Percentiles rank a stretch among this genome's conserved stretches.
Evolutionary conservation across 2,329 filamentous ascomycete genomes (phyloP).

Genomic region (Microsporum canis): DNA sequence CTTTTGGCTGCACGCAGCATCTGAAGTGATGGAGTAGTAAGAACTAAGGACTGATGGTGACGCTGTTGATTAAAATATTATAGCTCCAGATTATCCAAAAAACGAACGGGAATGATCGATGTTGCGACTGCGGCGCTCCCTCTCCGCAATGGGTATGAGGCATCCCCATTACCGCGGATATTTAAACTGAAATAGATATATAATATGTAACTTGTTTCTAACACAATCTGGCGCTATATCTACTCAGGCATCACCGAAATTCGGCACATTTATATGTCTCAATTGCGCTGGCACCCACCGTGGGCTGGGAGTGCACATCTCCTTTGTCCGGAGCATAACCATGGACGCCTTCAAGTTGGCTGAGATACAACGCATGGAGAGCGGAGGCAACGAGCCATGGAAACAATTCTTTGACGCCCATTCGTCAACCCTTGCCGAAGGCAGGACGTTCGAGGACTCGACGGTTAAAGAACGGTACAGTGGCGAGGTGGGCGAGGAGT

Average conservation of each 20-base stretch:
- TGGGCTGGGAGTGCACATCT: constrained; percentile 92
- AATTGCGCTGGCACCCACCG: constrained; percentile 91
- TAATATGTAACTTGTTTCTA: neutral
- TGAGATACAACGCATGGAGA: constrained; percentile 88
- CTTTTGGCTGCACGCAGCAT: neutral
- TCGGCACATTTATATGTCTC: constrained; percentile 97
- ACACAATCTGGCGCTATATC: constrained; percentile 2
- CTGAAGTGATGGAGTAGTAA: neutral
- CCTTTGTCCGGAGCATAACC: constrained; percentile 91
- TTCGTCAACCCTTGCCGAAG: constrained; percentile 53
- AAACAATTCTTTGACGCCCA: constrained; percentile 73
- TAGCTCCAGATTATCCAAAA: constrained; percentile 88
- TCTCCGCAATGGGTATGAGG: constrained; percentile 85
- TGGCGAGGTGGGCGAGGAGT: constrained; percentile 83
- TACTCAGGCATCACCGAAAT: constrained; percentile 66
- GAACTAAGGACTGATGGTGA: neutral
- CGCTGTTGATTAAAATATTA: constrained; percentile 5
- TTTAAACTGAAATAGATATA: neutral
- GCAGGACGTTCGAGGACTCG: constrained; percentile 68
- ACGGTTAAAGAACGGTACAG: constrained; percentile 86
- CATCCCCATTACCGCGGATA: constrained; percentile 7
- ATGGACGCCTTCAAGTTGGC: constrained; percentile 96
- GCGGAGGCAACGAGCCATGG: constrained; percentile 83
- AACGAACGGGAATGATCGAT: constrained; percentile 74
- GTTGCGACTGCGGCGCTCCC: constrained; percentile 90